Conservation (phyloP, 2,329 filamentous ascomycete species). For the Ophiostoma angusticollis region DNA sequence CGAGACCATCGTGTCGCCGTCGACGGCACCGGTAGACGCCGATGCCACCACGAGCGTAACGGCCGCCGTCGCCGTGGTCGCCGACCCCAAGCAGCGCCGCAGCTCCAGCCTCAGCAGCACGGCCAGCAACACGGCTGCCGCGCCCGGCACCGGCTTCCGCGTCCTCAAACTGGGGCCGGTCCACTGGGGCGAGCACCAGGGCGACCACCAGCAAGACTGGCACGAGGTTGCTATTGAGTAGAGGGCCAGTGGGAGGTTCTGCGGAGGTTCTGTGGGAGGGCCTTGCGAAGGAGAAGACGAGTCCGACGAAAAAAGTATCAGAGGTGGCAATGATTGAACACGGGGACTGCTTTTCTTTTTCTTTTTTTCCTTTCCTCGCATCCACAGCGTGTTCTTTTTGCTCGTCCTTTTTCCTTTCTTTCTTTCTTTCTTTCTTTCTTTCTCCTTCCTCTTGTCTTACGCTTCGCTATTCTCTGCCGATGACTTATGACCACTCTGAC, state of each 20-base stretch:
- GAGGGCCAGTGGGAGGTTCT: too few relatives aligned
- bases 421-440: not conserved
- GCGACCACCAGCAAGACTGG: conserved; percentile 44
- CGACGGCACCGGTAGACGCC: conserved; percentile 4
- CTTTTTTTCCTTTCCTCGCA: too few relatives aligned
- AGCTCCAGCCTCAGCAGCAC: conserved; percentile 41
- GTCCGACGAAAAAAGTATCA: not conserved
- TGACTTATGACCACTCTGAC: too few relatives aligned
- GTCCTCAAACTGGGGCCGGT: conserved; percentile 54
- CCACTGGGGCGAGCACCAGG: conserved; percentile 48
- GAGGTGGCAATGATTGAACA: too few relatives aligned
- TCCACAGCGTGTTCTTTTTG: too few relatives aligned
- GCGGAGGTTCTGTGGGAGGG: too few relatives aligned
- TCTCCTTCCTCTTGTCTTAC: not conserved
- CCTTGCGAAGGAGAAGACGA: not conserved
- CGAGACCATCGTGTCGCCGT: conserved; percentile 15
- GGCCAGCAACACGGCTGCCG: conserved; percentile 21
- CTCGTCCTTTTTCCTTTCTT: not conserved
- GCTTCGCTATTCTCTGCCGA: not conserved
- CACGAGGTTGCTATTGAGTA: conserved; percentile 33
- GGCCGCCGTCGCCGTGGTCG: conserved; percentile 13
- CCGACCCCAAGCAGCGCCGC: conserved; percentile 29
- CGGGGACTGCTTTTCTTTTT: too few relatives aligned
- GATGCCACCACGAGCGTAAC: conserved; percentile 18
- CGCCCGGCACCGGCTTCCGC: conserved; percentile 27